A percentile compares a stretch with the other conserved stretches of the same genome.
Conservation (phyloP, 495 filamentous ascomycete species). For the Bombardia bombarda region DNA sequence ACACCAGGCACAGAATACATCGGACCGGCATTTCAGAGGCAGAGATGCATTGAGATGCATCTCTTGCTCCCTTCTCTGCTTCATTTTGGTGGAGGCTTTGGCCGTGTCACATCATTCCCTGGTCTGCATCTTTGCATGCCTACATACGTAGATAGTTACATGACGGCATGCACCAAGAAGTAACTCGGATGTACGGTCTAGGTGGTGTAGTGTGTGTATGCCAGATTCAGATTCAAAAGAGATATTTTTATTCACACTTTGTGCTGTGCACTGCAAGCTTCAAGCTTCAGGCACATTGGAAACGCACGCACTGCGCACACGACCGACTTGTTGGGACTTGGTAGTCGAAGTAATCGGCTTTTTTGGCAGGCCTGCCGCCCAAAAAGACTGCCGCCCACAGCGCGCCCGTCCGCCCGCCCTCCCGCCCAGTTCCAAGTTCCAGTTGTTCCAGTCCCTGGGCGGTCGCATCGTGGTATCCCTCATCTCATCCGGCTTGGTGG, state of each 20-base stretch:
- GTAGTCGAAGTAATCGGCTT: no score
- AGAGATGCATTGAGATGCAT: no score
- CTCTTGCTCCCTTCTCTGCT: conserved; percentile 1
- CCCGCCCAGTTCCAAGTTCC: no score
- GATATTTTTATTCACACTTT: conserved; percentile 26
- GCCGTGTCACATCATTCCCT: conserved; percentile 9
- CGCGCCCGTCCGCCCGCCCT: no score
- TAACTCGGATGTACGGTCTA: no score
- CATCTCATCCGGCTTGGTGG: conserved; percentile 6
- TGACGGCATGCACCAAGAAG: no score
- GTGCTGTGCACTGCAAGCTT: conserved; percentile 18
- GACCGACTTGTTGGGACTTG: neutral
- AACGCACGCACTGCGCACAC: neutral
- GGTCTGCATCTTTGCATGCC: conserved; percentile 2
- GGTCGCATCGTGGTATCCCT: neutral
- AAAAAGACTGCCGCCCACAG: conserved; percentile 11
- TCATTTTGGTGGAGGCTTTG: conserved; percentile 21
- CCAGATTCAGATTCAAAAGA: conserved; percentile 11
- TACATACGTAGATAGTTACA: no score
- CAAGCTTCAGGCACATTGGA: neutral
- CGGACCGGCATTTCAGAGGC: no score
- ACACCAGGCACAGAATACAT: no score
- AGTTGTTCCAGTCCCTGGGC: conserved; percentile 5
- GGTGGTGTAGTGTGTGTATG: no score
- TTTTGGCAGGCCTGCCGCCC: no score